phyloP scores from a whole-genome alignment of 108 stramenopile genomes.

The Discostella stelligeroides region DNA sequence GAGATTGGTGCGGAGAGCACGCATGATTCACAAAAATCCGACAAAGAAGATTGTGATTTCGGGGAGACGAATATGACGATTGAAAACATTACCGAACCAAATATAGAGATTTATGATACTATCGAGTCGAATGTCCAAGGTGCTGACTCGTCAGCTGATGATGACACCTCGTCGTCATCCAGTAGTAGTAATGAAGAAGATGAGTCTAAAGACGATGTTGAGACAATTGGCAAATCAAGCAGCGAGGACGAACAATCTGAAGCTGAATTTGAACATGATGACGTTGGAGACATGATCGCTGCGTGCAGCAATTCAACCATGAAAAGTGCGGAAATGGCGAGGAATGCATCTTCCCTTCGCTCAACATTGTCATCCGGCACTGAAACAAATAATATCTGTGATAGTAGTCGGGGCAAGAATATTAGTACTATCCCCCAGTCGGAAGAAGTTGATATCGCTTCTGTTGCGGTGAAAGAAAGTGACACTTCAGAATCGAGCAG shows the following conservation, averaged over 20 bases:
- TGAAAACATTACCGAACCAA: too few species aligned
- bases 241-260: not conserved
- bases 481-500: not conserved
- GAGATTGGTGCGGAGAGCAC: too few species aligned
- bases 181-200: not conserved
- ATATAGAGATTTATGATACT: too few species aligned
- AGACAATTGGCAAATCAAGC: not conserved
- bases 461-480: not conserved
- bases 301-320: too few species aligned
- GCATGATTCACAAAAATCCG: too few species aligned
- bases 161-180: conserved; percentile 1
- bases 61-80: too few species aligned
- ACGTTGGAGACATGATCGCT: not conserved
- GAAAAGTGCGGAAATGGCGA: not conserved
- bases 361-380: not conserved
- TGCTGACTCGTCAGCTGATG: not conserved
- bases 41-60: too few species aligned
- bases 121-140: not conserved
- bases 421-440: too few species aligned
- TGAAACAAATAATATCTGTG: not conserved
- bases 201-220: not conserved
- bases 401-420: not conserved
- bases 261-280: not conserved
- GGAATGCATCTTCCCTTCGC: not conserved
- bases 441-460: not conserved